Evolutionary conservation across 2,329 filamentous ascomycete genomes (phyloP).

Genomic region (Exophiala xenobiotica): DNA sequence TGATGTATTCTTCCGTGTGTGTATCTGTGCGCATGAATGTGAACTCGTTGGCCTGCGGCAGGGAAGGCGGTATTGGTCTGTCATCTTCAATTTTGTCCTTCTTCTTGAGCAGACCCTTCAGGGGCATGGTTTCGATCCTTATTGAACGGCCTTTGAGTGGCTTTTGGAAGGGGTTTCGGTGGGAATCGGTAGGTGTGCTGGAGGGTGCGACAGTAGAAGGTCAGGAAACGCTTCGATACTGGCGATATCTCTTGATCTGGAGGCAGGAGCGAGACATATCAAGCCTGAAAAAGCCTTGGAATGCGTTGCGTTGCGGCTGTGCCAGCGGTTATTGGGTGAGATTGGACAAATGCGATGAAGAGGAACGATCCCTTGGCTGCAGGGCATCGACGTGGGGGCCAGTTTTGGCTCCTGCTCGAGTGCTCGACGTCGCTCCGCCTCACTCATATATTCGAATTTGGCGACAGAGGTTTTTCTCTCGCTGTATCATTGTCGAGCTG

Average conservation of each 20-base stretch:
- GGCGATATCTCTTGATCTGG: slow-evolving; percentile 20
- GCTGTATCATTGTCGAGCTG: too few species aligned
- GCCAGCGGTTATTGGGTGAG: slow-evolving; percentile 15
- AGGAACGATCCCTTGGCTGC: not conserved
- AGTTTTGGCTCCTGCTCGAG: not conserved
- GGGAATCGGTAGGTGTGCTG: not conserved
- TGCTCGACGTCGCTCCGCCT: not conserved
- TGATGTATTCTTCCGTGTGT: slow-evolving; percentile 72
- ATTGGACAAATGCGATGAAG: slow-evolving; percentile 1
- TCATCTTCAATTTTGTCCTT: slow-evolving; percentile 54
- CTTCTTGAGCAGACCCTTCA: slow-evolving; percentile 63
- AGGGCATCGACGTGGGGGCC: not conserved
- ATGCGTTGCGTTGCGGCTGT: slow-evolving; percentile 18
- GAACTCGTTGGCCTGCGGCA: slow-evolving; percentile 62
- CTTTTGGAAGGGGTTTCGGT: not conserved
- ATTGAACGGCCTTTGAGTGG: not conserved
- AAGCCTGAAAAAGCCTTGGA: slow-evolving; percentile 1
- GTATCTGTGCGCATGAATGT: slow-evolving; percentile 85
- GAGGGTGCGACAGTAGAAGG: not conserved
- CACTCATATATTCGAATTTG: too few species aligned
- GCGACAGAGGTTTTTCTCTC: too few species aligned
- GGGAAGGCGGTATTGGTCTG: slow-evolving; percentile 30
- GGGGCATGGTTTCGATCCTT: slow-evolving; percentile 47
- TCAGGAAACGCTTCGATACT: slow-evolving; percentile 19
- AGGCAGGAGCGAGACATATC: slow-evolving; percentile 15